phyloP scores from a whole-genome alignment of 2,329 filamentous ascomycete genomes.

The Fusarium mundagurra region DNA sequence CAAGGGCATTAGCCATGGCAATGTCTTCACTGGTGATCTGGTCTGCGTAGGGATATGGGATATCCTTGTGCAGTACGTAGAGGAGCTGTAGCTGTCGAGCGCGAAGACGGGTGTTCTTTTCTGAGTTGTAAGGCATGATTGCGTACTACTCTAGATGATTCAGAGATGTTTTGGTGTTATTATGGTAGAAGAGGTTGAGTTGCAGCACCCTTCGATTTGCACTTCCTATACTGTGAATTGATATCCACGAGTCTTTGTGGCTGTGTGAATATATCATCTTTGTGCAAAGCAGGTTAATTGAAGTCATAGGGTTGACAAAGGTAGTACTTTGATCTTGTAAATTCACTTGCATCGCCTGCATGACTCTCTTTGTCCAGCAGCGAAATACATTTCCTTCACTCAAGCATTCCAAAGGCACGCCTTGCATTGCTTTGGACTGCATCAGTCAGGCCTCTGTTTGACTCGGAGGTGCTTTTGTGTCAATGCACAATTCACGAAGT shows the following conservation, averaged over 20 bases:
- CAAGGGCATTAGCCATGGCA: background rate
- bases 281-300: background rate
- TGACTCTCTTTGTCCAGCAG: background rate
- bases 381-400: background rate
- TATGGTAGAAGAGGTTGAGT: fast-evolving
- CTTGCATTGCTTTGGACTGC: fast-evolving
- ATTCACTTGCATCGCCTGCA: background rate
- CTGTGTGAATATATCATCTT: background rate
- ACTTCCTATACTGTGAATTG: fast-evolving
- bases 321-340: fast-evolving
- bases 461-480: fast-evolving
- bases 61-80: background rate
- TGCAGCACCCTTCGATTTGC: fast-evolving
- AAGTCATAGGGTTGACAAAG: fast-evolving
- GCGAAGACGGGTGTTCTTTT: background rate
- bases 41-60: background rate
- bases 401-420: fast-evolving
- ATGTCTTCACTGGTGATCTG: background rate
- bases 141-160: background rate
- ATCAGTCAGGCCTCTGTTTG: fast-evolving
- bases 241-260: fast-evolving
- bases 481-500: background rate
- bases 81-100: background rate
- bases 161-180: background rate
- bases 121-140: background rate